These are phyloP conservation scores for Neurospora sp. DNA, from an alignment of 495 filamentous ascomycete genomes.

Conservation along the genomic window DNA sequence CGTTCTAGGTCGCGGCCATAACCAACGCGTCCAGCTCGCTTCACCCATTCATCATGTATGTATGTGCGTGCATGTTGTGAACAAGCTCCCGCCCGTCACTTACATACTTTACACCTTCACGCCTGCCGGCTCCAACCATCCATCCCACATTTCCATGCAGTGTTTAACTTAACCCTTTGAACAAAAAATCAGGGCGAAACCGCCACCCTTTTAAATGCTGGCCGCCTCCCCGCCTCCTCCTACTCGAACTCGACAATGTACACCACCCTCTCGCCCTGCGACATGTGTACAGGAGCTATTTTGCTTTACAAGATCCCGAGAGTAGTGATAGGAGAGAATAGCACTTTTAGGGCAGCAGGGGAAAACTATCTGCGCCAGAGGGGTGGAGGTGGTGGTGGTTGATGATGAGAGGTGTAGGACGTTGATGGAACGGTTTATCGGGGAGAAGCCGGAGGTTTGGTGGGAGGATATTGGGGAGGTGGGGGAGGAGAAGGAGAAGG, in stretches of 20 bases:
- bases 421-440: slow-evolving; percentile 69
- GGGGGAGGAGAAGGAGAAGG: neutral
- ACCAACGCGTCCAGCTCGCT: slow-evolving; percentile 69
- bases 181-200: slow-evolving; percentile 46
- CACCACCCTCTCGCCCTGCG: slow-evolving; percentile 77
- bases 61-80: no score
- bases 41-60: slow-evolving; percentile 66
- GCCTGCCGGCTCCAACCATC: no score
- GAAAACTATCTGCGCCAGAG: slow-evolving; percentile 61
- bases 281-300: slow-evolving; percentile 80
- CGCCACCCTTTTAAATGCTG: slow-evolving; percentile 66
- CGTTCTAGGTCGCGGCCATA: slow-evolving; percentile 71
- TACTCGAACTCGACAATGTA: slow-evolving; percentile 69
- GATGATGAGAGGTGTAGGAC: slow-evolving; percentile 58
- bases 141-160: no score
- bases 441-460: slow-evolving; percentile 68
- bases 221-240: slow-evolving; percentile 58
- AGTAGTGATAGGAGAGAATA: slow-evolving; percentile 79
- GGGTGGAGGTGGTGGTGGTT: slow-evolving; percentile 67
- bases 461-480: slow-evolving; percentile 23
- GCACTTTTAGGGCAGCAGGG: slow-evolving; percentile 59
- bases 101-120: no score
- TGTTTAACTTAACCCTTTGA: neutral
- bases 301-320: slow-evolving; percentile 70
- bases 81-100: no score